These are phyloP conservation scores for Alternaria brassicicola DNA, from an alignment of 2,329 filamentous ascomycete species.

Conservation along the genomic window DNA sequence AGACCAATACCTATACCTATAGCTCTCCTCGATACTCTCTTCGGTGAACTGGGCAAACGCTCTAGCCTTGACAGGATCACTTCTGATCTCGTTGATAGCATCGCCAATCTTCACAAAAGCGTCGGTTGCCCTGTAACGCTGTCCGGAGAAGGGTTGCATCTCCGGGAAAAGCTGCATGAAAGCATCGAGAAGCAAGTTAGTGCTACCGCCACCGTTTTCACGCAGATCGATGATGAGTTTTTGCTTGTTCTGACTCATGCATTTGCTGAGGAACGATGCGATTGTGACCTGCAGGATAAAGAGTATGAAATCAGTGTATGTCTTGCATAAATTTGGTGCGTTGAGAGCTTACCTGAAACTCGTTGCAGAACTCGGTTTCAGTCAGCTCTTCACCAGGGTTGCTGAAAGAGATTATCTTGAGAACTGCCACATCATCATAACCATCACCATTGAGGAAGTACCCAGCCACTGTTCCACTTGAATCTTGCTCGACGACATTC, in stretches of 20 bases:
- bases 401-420: conserved; percentile 51
- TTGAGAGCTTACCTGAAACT: conserved; percentile 33
- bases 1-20: conserved; percentile 27
- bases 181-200: conserved; percentile 41
- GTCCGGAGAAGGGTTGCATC: conserved; percentile 45
- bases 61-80: conserved; percentile 11
- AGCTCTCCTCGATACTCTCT: conserved; percentile 16
- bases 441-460: conserved; percentile 52
- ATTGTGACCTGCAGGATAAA: conserved; percentile 20
- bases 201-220: conserved; percentile 62
- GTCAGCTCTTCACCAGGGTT: conserved; percentile 16
- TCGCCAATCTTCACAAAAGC: conserved; percentile 30
- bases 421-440: conserved; percentile 48
- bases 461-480: conserved; percentile 45
- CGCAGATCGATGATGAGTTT: conserved; percentile 68
- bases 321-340: not conserved
- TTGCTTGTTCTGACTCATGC: conserved; percentile 55
- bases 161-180: conserved; percentile 61
- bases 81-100: conserved; percentile 28
- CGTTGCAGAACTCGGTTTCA: conserved; percentile 19
- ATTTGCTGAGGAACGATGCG: conserved; percentile 52
- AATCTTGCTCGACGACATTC: conserved; percentile 17
- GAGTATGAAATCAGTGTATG: not conserved
- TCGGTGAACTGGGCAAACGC: conserved; percentile 8
- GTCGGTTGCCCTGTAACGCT: conserved; percentile 28